Base-by-base conservation (phyloP, 768 basidiomycete genomes). In the Lyophyllum atratum region DNA sequence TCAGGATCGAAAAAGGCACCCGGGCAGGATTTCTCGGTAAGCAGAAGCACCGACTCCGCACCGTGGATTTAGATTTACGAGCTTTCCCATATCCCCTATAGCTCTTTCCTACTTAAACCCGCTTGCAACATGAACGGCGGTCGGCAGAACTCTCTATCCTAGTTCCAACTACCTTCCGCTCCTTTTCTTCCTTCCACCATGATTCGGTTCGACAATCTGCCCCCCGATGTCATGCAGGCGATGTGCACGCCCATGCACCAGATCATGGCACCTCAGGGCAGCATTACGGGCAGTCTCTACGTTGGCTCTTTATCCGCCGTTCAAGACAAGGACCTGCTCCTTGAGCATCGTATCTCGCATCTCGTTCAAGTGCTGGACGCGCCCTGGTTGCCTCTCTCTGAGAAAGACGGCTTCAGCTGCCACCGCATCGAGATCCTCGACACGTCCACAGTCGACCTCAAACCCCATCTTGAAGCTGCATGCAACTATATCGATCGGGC, bases 221-320 rank as follows among this genome's bases (percentile, higher is more conserved):
- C 89, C 12, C 82, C 85, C 26, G 89, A 90, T 64, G 87, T 91
- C 48, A 84, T 88, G 80, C 86, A 90, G 69, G 86, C 90, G 7
- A 89, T 92, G 85, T 90, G 89, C 74, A 92, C 89, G 0, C 90
- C 90, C 0, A 90, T 92, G 90, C 89, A 92, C 72, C 80, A 81
- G 60, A 83, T 92, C 65, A 75, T 90, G 12, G 56, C 77, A 0
- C 78, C 81, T 14, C 66, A 69, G 17, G 56, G 63, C 4, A 62
- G 66, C 42, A 51, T 61, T 24, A 64, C 69, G 3, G 89, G 90
- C 45, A 74, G 78, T 0, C 85, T 92, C 54, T 91, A 85, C 71
- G 77, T 92, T 51, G 90, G 85, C 42, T 85, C 85, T 54, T 73
- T 86, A 65, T 73, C 78, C 42, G 85, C 86, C 26, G 77, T 80